Evolutionary conservation across 179 eudicot genomes (phyloP).

Genomic region (Corrigiola litoralis): DNA sequence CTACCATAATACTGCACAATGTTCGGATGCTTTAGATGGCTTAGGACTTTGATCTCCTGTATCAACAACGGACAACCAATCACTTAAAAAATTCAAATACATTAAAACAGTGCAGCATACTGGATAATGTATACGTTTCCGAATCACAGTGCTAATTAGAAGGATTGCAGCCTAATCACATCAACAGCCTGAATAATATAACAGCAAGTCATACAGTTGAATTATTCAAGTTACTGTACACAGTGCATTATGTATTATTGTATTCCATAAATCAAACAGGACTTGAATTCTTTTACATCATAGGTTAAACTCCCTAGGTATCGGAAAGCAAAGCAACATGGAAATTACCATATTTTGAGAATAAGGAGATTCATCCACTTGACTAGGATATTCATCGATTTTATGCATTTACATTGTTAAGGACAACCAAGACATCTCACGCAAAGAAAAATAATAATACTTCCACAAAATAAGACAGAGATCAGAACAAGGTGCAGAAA

Average conservation of each 20-base stretch:
- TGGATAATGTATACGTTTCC: too few species aligned
- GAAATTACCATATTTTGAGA: not conserved
- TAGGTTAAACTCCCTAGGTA: not conserved
- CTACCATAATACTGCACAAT: slow-evolving; percentile 88
- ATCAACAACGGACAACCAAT: slow-evolving; percentile 6
- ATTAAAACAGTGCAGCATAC: not conserved
- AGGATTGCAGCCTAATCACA: too few species aligned
- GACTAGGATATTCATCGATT: not conserved
- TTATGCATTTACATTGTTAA: not conserved
- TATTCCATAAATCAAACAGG: too few species aligned
- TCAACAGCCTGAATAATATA: too few species aligned
- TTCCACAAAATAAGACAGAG: too few species aligned
- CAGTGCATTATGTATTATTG: too few species aligned
- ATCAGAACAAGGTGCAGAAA: not conserved
- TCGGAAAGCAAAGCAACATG: not conserved
- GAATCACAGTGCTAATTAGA: too few species aligned
- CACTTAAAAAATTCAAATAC: not conserved
- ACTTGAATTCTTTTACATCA: not conserved
- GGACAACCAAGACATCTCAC: not conserved
- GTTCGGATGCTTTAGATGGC: slow-evolving; percentile 75
- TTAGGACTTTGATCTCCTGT: slow-evolving; percentile 85
- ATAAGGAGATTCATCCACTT: not conserved
- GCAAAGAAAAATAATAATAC: not conserved
- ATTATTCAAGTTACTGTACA: too few species aligned
- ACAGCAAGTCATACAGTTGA: too few species aligned